Base-by-base conservation (phyloP, 2,329 filamentous ascomycete genomes). In the Ramichloridium luteum region DNA sequence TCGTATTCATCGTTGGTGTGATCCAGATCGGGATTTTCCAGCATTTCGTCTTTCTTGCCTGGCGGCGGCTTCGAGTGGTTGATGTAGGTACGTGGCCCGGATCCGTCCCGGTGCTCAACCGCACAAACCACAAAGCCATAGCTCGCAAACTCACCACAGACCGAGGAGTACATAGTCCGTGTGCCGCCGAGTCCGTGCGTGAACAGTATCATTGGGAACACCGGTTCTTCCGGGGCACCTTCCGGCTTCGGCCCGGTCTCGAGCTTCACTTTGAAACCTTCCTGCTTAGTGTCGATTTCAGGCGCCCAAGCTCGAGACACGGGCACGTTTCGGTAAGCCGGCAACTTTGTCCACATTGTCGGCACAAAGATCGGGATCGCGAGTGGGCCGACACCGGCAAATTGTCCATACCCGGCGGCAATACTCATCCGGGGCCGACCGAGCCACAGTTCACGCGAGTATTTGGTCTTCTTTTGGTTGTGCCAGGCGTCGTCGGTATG, bases 181-280 rank as follows among this genome's bases (percentile, higher is more conserved):
- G 70, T 76, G 0, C 73, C 74, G 4, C 74, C 73, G 4, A 80
- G 54, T 0, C 75, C 75, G 50, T 80, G 75, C 44, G 70, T 76
- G 51, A 80, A 80, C 13, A 80, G 60, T 18, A 80, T 59, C 13
- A 78, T 56, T 1, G 75, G 74, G 37, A 78, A 79, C 3, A 40
- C 59, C 0, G 71, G 68, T 36, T 45, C 52, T 16, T 54, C 51
- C 3, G 45, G 32, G 1, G 43, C 40, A 15, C 57, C 55, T 6
- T 54, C 55, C 1, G 53, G 51, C 15, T 58, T 59, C 4, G 45
- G 37, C 1, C 64, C 64, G 12, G 49, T 47, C 22, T 56, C 45
- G 15, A 59, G 58, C 40, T 64, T 64, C 5, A 58, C 57, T 23
- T 57, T 53, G 22, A 53, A 50, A 2, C 58, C 58, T 12, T 51